These are phyloP conservation scores for Malassezia slooffiae DNA, from an alignment of 1,284 basidiomycete species.

Conservation along the genomic window DNA sequence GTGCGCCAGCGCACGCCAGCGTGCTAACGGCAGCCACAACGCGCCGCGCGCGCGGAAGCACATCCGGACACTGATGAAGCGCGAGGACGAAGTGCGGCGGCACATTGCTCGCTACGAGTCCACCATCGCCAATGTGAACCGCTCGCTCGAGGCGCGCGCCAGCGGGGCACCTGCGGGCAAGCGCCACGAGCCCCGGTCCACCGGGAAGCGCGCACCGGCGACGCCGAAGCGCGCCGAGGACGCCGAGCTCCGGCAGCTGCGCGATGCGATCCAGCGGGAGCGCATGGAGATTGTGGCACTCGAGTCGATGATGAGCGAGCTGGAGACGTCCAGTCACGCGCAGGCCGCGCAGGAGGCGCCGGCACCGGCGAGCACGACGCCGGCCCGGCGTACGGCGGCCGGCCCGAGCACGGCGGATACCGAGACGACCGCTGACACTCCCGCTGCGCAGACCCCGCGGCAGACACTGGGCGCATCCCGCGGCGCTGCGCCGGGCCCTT, in stretches of 20 bases:
- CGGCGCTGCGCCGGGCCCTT: no score
- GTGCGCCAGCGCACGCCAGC: no score
- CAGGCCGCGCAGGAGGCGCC: neutral
- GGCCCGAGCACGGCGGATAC: neutral
- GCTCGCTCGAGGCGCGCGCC: neutral
- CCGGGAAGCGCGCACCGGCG: slow-evolving; percentile 2
- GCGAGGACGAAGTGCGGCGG: slow-evolving; percentile 20
- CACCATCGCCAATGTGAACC: slow-evolving; percentile 21
- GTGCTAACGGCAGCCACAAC: slow-evolving; percentile 11
- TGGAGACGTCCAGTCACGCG: slow-evolving; percentile 7
- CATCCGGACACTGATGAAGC: slow-evolving; percentile 36
- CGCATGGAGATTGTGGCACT: slow-evolving; percentile 44
- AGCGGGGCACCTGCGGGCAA: neutral
- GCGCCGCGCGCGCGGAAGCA: slow-evolving; percentile 38
- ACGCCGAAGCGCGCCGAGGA: neutral
- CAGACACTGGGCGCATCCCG: no score
- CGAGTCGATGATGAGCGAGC: slow-evolving; percentile 34
- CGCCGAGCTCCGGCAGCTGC: slow-evolving; percentile 15
- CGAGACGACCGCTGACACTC: neutral
- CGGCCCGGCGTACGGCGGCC: neutral
- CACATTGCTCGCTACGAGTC: slow-evolving; percentile 20
- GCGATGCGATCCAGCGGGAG: slow-evolving; percentile 31
- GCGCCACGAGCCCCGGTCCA: neutral
- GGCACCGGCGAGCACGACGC: neutral
- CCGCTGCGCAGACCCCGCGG: neutral